These are phyloP conservation scores for Persicaria tinctoria DNA, from an alignment of 148 eudicot species.

Conservation along the genomic window DNA sequence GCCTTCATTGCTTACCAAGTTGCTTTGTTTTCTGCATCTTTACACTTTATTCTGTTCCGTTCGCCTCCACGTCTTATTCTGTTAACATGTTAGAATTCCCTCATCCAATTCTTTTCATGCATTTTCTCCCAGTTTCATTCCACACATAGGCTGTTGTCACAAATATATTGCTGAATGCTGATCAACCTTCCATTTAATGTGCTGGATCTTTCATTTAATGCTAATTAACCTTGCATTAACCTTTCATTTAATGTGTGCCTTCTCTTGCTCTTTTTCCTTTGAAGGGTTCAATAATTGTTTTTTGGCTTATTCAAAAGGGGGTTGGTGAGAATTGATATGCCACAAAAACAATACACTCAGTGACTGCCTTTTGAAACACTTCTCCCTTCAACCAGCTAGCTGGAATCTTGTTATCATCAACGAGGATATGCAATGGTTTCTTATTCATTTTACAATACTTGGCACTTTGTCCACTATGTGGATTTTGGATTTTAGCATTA, in stretches of 20 bases:
- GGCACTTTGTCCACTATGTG: neutral
- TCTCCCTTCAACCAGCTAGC: neutral
- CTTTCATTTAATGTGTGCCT: neutral
- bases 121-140: neutral
- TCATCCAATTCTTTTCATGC: neutral
- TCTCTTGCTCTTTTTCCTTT: neutral
- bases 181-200: neutral
- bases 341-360: too few relatives aligned
- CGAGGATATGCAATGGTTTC: neutral
- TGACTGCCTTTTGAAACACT: too few relatives aligned
- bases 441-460: neutral
- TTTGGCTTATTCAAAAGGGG: too few relatives aligned
- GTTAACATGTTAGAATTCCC: neutral
- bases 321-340: too few relatives aligned
- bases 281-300: neutral
- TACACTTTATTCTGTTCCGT: neutral
- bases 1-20: too few relatives aligned
- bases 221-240: neutral
- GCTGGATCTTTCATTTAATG: neutral
- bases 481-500: neutral
- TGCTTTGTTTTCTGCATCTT: too few relatives aligned
- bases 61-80: neutral
- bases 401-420: neutral
- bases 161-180: neutral
- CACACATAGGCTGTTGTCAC: neutral